These are phyloP conservation scores for Aspergillus affinis DNA, from an alignment of 495 filamentous ascomycete species.

Conservation along the genomic window DNA sequence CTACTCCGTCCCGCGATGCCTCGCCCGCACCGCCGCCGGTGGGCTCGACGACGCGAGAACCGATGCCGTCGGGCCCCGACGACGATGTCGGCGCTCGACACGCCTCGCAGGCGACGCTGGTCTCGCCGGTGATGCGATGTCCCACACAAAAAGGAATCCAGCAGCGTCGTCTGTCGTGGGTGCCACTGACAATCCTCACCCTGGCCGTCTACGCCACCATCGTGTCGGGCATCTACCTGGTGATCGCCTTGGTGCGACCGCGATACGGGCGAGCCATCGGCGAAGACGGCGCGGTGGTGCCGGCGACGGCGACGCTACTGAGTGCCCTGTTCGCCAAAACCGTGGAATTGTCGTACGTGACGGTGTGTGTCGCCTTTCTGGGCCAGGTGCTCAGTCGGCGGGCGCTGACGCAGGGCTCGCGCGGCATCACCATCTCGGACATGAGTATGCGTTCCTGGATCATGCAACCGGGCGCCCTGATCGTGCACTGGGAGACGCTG, in stretches of 20 bases:
- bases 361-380: constrained; percentile 70
- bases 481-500: constrained; percentile 64
- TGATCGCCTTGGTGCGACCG: constrained; percentile 56
- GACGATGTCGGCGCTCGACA: neutral
- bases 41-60: neutral
- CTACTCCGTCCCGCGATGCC: neutral
- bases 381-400: constrained; percentile 69
- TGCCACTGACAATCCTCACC: constrained; percentile 55
- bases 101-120: constrained; percentile 3
- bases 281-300: constrained; percentile 43
- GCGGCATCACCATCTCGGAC: constrained; percentile 69
- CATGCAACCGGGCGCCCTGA: constrained; percentile 62
- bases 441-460: constrained; percentile 65
- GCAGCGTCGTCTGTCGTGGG: constrained; percentile 50
- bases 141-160: constrained; percentile 25
- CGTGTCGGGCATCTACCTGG: constrained; percentile 63
- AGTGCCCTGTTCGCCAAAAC: constrained; percentile 67
- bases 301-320: constrained; percentile 59
- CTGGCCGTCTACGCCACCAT: constrained; percentile 67
- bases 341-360: constrained; percentile 75
- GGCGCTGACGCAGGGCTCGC: constrained; percentile 53
- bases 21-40: neutral
- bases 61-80: neutral
- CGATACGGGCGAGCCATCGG: constrained; percentile 57
- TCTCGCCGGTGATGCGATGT: constrained; percentile 16